Conservation (phyloP, 2,329 filamentous ascomycete species). For the Emericellopsis atlantica region DNA sequence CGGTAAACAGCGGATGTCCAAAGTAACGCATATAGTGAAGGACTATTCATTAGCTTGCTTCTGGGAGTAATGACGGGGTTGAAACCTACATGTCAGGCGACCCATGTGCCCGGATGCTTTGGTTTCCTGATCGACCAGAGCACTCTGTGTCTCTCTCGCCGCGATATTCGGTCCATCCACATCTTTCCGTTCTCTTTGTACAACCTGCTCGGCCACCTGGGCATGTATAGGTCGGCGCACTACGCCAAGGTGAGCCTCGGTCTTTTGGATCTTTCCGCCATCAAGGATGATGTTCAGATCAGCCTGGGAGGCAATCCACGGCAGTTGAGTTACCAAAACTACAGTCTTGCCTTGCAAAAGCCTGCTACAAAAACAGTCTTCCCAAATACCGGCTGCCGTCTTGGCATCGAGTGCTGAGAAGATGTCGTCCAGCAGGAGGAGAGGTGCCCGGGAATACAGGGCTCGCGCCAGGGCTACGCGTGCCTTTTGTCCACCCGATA, state of each 20-base stretch:
- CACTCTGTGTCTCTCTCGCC: conserved; percentile 20
- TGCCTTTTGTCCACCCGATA: conserved; percentile 45
- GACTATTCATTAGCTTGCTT: conserved; percentile 13
- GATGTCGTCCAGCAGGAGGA: conserved; percentile 45
- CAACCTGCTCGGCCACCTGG: no score
- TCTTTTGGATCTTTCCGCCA: conserved; percentile 25
- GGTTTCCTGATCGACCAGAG: conserved; percentile 34
- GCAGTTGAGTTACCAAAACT: conserved; percentile 43
- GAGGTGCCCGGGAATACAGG: conserved; percentile 40
- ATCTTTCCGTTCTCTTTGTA: no score
- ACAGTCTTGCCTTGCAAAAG: conserved; percentile 39
- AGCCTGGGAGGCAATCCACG: conserved; percentile 37
- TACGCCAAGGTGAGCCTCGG: conserved; percentile 31
- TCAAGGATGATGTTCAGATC: conserved; percentile 33
- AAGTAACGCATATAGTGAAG: conserved; percentile 39
- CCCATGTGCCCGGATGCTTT: conserved; percentile 29
- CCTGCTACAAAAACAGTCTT: conserved; percentile 43
- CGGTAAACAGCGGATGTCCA: conserved; percentile 29
- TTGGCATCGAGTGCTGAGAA: conserved; percentile 48
- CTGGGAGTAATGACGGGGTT: neutral
- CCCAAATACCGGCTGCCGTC: conserved; percentile 42
- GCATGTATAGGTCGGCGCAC: conserved; percentile 26
- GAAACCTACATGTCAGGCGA: conserved; percentile 27
- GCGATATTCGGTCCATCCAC: neutral
- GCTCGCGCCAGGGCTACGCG: conserved; percentile 43